phyloP scores from a whole-genome alignment of 1,139 yeast genomes.

The Debaryomycetaceae sp. region DNA sequence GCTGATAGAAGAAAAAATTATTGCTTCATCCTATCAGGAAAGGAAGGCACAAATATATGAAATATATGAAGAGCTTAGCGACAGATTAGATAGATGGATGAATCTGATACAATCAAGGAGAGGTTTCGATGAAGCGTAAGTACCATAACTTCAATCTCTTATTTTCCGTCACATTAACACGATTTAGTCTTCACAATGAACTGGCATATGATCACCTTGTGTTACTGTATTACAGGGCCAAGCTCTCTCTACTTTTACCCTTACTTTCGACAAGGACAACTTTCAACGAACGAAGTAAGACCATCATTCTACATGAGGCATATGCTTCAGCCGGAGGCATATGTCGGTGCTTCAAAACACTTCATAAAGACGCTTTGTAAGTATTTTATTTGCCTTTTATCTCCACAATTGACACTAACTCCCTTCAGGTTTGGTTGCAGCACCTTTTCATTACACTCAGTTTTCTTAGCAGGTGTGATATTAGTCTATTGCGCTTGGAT shows the following conservation, averaged over 20 bases:
- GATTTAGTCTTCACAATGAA: neutral
- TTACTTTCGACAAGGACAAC: neutral
- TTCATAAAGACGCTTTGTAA: constrained; percentile 14
- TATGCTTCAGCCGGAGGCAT: constrained; percentile 18
- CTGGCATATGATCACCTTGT: neutral
- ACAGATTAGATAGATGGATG: neutral
- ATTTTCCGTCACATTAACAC: neutral
- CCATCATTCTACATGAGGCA: constrained; percentile 7
- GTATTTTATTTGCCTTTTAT: neutral
- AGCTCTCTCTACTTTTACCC: neutral
- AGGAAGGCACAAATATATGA: constrained; percentile 1
- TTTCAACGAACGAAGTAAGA: neutral
- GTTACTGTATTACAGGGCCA: neutral
- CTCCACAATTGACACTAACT: neutral
- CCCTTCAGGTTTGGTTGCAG: constrained; percentile 14
- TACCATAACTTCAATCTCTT: neutral
- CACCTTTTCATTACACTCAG: constrained; percentile 17
- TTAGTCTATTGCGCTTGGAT: constrained; percentile 18
- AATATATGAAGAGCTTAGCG: neutral
- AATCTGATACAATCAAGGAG: neutral
- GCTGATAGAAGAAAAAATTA: constrained; percentile 16
- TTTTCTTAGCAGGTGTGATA: constrained; percentile 19
- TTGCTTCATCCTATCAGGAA: constrained; percentile 13
- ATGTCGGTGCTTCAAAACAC: constrained; percentile 14
- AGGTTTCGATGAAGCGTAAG: neutral